Base-by-base conservation (phyloP, 345 rosid genomes). In the Eucalyptus rudis region DNA sequence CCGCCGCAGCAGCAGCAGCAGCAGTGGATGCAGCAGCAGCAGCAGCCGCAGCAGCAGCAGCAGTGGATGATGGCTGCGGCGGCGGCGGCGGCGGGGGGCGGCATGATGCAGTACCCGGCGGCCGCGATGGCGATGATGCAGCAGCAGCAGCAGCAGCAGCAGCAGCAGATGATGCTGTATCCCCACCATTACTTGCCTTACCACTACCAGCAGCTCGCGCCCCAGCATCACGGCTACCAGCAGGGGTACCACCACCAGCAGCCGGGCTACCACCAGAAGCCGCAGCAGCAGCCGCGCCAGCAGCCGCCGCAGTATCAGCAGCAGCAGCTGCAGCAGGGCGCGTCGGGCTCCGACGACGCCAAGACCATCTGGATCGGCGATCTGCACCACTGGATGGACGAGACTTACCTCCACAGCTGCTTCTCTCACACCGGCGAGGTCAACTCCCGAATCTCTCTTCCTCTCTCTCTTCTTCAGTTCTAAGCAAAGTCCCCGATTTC, bases 121-220 rank as follows among this genome's bases (percentile, higher is more conserved):
- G 97, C 98, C 7, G 96, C 97, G 22, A 94, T 96, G 97, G 96
- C 91, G 89, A 97, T 97, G 99, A 95, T 95, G 98, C 99, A 96
- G 91, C 98, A 96, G 89, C 98, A 96, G 89, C 99, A n/a, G n/a
- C n/a, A n/a, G n/a, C n/a, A n/a, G n/a, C n/a, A 97, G 92, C 99
- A 96, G 90, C 98, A 96, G 90, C 99, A 97, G 93, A 95, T 96
- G 96, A 94, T 97, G 99, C 95, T 97, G 97, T 97, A 97, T 86
- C 96, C 97, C 24, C 97, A 92, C 40, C 90, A 66, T 50, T 97
- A 96, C 90, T 90, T 96, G 95, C 93, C 96, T 4, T 94, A 94
- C 89, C 22, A n/a, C 43, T 84, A 91, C 56, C 90, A 91, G 58
- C 91, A 91, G 45, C 91, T 91, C 16, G 83, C 83, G 27, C 92